Percentiles rank a stretch among this genome's conserved stretches.
Evolutionary conservation across 1,284 basidiomycete genomes (phyloP).

Genomic region (Cryptococcus jaspeensis): DNA sequence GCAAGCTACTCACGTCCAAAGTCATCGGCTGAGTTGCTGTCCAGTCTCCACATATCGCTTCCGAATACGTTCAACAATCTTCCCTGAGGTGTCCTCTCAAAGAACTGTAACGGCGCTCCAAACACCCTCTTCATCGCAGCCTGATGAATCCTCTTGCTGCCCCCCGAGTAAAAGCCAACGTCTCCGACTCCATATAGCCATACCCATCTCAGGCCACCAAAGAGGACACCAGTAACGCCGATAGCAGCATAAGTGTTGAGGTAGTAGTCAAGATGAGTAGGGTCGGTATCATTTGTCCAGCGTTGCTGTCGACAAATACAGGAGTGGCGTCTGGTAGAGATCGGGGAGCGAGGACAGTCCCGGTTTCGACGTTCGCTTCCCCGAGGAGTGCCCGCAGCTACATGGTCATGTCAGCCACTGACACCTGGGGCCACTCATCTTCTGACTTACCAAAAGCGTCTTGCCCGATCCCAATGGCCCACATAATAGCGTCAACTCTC

Average conservation of each 20-base stretch:
- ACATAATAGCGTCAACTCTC: constrained; percentile 43
- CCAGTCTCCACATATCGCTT: constrained; percentile 61
- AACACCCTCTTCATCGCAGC: constrained; percentile 60
- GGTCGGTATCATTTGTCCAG: constrained; percentile 42
- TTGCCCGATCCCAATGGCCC: constrained; percentile 51
- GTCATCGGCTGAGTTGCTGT: constrained; percentile 55
- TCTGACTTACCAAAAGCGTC: constrained; percentile 40
- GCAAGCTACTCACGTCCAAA: constrained; percentile 59
- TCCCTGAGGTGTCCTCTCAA: constrained; percentile 79
- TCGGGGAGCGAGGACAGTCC: constrained; percentile 29
- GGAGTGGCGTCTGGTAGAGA: constrained; percentile 32
- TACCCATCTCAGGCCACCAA: constrained; percentile 41
- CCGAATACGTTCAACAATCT: constrained; percentile 54
- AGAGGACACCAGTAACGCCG: constrained; percentile 16
- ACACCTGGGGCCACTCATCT: too few relatives aligned
- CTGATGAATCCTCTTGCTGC: constrained; percentile 64
- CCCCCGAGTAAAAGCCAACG: constrained; percentile 59
- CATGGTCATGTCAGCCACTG: too few relatives aligned
- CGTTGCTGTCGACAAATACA: constrained; percentile 19
- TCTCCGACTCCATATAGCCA: constrained; percentile 48
- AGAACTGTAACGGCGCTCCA: constrained; percentile 69
- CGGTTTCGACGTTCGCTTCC: constrained; percentile 34
- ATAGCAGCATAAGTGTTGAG: constrained; percentile 32
- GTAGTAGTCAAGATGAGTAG: constrained; percentile 33
- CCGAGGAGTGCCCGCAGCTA: constrained; percentile 46